These are phyloP conservation scores for Debaryomyces hansenii DNA, from an alignment of 805 yeast species.

Conservation along the genomic window DNA sequence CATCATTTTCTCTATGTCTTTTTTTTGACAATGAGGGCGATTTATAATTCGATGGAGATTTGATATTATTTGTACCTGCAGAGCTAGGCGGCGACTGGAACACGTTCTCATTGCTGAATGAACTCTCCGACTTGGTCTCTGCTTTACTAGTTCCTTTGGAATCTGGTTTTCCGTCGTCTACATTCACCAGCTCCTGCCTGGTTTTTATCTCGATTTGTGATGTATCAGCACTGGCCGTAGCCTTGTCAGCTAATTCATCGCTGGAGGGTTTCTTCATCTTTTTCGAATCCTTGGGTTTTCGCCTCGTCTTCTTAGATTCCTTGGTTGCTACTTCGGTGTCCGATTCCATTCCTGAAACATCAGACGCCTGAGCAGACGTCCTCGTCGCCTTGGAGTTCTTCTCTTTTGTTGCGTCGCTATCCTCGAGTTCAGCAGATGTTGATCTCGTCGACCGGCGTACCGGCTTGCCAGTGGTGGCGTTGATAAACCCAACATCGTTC, in stretches of 20 bases:
- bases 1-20: constrained; percentile 9
- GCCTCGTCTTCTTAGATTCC: background rate
- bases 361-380: background rate
- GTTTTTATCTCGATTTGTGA: background rate
- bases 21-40: constrained; percentile 3
- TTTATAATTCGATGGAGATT: background rate
- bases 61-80: background rate
- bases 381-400: background rate
- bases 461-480: background rate
- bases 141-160: background rate
- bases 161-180: background rate
- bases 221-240: constrained; percentile 1
- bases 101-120: constrained; percentile 33
- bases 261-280: background rate
- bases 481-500: constrained; percentile 20
- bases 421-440: background rate
- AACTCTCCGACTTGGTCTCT: constrained; percentile 6
- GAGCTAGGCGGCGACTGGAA: constrained; percentile 30
- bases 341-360: background rate
- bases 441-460: background rate
- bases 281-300: background rate
- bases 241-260: background rate
- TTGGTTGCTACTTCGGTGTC: background rate
- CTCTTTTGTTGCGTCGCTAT: background rate
- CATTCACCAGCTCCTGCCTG: constrained; percentile 2